These are phyloP conservation scores for Trifolium subterraneum DNA, from an alignment of 306 rosid genomes.

Conservation along the genomic window DNA sequence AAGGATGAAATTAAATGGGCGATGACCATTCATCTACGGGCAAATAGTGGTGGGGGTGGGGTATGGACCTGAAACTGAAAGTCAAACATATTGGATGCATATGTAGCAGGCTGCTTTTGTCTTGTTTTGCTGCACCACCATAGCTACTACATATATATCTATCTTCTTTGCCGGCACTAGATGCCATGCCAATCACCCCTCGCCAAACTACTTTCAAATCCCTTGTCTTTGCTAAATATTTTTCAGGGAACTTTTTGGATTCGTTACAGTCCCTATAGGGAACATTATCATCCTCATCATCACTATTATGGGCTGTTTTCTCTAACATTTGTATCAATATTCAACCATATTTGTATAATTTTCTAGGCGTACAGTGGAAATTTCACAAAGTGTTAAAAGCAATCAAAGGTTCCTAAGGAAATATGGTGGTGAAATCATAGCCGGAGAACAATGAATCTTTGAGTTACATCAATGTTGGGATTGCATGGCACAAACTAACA, in stretches of 20 bases:
- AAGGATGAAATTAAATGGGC: too few relatives aligned
- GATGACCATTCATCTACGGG: too few relatives aligned
- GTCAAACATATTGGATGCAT: background rate
- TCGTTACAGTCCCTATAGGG: slow-evolving; percentile 30
- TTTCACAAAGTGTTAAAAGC: slow-evolving; percentile 33
- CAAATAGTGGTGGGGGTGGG: too few relatives aligned
- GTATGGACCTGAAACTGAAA: background rate
- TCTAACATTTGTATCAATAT: background rate
- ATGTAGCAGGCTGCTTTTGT: background rate
- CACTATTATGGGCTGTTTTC: background rate
- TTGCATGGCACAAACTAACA: slow-evolving; percentile 20
- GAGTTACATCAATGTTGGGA: slow-evolving; percentile 40
- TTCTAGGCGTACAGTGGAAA: background rate
- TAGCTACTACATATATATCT: background rate
- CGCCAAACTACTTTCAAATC: slow-evolving; percentile 56
- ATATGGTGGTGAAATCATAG: slow-evolving; percentile 36
- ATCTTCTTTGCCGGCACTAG: background rate
- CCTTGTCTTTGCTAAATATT: slow-evolving; percentile 45
- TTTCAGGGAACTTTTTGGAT: slow-evolving; percentile 46
- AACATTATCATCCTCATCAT: slow-evolving; percentile 29
- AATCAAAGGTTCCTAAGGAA: slow-evolving; percentile 18
- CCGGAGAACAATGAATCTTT: slow-evolving; percentile 33
- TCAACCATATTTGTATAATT: background rate
- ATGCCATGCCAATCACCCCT: slow-evolving; percentile 49
- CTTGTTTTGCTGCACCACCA: background rate